Evolutionary conservation across 2,329 filamentous ascomycete genomes (phyloP).

Genomic region (Beauveria brongniartii): DNA sequence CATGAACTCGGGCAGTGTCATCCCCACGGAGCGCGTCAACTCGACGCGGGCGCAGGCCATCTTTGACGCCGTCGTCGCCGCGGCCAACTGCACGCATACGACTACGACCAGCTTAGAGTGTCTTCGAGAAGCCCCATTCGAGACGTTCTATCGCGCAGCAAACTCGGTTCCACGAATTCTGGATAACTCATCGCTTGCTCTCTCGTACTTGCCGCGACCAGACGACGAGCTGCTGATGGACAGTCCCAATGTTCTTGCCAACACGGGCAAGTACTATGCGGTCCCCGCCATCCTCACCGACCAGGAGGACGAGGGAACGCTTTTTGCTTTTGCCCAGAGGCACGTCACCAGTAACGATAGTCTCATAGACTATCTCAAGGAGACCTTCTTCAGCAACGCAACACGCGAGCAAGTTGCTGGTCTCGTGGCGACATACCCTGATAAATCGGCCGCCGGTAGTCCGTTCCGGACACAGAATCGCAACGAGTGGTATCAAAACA

Average conservation of each 20-base stretch:
- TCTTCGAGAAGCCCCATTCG: neutral
- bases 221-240: slow-evolving; percentile 55
- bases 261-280: slow-evolving; percentile 38
- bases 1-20: slow-evolving; percentile 51
- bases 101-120: neutral
- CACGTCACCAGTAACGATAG: slow-evolving; percentile 57
- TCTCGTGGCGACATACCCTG: slow-evolving; percentile 55
- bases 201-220: slow-evolving; percentile 68
- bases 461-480: slow-evolving; percentile 61
- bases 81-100: slow-evolving; percentile 39
- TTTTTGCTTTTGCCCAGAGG: slow-evolving; percentile 61
- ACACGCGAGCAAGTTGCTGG: slow-evolving; percentile 39
- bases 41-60: slow-evolving; percentile 45
- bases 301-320: slow-evolving; percentile 72
- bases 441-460: slow-evolving; percentile 47
- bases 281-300: slow-evolving; percentile 55
- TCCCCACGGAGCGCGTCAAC: slow-evolving; percentile 45
- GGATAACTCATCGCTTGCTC: slow-evolving; percentile 57
- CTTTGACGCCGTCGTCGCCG: slow-evolving; percentile 43
- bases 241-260: slow-evolving; percentile 52
- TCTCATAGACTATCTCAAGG: slow-evolving; percentile 53
- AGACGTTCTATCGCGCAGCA: slow-evolving; percentile 53
- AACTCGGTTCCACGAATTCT: slow-evolving; percentile 64
- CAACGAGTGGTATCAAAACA: slow-evolving; percentile 60
- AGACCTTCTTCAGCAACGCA: slow-evolving; percentile 52